These are phyloP conservation scores for Setaria viridis DNA, from an alignment of 202 grass and related monocot genomes.

Conservation along the genomic window DNA sequence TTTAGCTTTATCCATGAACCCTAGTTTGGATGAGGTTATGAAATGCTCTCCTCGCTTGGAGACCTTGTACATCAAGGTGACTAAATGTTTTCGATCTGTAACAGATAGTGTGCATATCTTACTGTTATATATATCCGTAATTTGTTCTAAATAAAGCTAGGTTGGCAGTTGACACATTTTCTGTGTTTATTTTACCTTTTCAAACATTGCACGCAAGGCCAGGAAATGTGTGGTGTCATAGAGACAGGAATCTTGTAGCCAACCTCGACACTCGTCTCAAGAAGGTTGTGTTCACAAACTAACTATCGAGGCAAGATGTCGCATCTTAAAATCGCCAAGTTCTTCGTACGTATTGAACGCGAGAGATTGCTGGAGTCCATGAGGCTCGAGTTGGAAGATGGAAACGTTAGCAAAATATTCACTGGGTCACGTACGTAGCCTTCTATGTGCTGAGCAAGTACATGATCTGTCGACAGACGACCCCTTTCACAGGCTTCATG, in stretches of 20 bases:
- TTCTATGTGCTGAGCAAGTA: no score
- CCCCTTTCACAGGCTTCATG: no score
- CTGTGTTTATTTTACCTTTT: background rate
- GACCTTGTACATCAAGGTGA: slow-evolving; percentile 36
- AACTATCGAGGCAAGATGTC: background rate
- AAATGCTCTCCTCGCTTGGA: background rate
- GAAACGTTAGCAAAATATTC: background rate
- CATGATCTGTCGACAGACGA: no score
- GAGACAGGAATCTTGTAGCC: background rate
- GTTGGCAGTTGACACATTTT: background rate
- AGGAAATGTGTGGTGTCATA: background rate
- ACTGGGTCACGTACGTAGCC: no score
- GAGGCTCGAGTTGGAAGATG: background rate
- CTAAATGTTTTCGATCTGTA: no score
- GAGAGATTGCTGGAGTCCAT: background rate
- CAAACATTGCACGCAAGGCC: background rate
- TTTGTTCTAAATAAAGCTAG: no score
- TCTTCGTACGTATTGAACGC: background rate
- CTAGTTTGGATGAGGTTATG: no score
- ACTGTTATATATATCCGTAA: no score
- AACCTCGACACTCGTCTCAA: background rate
- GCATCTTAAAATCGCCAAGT: background rate
- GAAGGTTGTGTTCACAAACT: background rate
- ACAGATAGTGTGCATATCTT: no score
- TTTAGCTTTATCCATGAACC: no score